phyloP scores from a whole-genome alignment of 169 alveolate genomes.

The Plasmodium berghei region DNA sequence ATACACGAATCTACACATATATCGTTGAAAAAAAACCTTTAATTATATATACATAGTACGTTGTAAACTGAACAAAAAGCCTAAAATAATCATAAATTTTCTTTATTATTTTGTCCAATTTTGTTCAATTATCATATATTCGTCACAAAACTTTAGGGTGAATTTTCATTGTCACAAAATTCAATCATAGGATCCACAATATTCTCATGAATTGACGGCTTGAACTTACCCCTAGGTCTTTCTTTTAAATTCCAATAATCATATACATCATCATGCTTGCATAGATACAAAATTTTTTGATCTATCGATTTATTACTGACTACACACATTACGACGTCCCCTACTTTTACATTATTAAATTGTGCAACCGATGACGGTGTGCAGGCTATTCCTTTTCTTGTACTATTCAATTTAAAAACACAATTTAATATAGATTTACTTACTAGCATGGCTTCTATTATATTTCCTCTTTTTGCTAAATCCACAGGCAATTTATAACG shows the following conservation, averaged over 20 bases:
- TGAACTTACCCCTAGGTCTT: slow-evolving; percentile 74
- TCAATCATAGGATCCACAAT: slow-evolving; percentile 65
- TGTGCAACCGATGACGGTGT: slow-evolving; percentile 81
- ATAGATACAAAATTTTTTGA: slow-evolving; percentile 70
- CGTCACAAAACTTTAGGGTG: slow-evolving; percentile 14
- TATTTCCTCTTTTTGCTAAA: slow-evolving; percentile 54
- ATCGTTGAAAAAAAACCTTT: too few species aligned
- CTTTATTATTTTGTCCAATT: too few species aligned
- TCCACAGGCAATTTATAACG: slow-evolving; percentile 62
- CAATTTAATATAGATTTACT: slow-evolving; percentile 72
- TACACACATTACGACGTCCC: slow-evolving; percentile 76
- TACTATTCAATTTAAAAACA: slow-evolving; percentile 80
- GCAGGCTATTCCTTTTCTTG: slow-evolving; percentile 81
- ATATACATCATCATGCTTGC: slow-evolving; percentile 74
- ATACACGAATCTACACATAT: too few species aligned
- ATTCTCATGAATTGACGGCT: slow-evolving; percentile 74
- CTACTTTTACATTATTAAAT: slow-evolving; percentile 78
- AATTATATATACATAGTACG: too few species aligned
- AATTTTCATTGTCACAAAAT: slow-evolving; percentile 54
- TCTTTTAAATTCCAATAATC: slow-evolving; percentile 77
- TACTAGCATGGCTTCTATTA: slow-evolving; percentile 75
- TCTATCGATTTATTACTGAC: slow-evolving; percentile 73
- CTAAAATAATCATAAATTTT: too few species aligned
- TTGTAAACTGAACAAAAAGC: too few species aligned
- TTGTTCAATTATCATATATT: too few species aligned